Conservation (phyloP, 1,284 basidiomycete species). For the Apiotrichum sp. region DNA sequence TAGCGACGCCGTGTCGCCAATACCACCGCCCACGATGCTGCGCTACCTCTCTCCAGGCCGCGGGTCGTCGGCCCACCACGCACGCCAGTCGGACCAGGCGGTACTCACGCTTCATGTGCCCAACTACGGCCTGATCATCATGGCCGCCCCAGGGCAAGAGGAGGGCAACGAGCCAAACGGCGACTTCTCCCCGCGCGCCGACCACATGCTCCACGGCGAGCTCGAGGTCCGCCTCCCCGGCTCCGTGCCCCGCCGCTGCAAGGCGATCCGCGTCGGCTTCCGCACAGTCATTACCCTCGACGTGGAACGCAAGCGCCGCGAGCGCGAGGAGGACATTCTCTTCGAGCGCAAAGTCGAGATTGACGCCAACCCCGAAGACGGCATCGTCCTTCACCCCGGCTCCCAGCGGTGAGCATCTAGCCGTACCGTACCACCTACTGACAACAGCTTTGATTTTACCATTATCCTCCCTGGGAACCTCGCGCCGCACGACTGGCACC, state of each 20-base stretch:
- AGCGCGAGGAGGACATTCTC: conserved; percentile 12
- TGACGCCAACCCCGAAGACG: conserved; percentile 19
- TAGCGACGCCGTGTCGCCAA: too few relatives aligned
- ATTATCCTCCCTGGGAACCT: conserved; percentile 26
- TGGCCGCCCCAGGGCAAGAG: not conserved
- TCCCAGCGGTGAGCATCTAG: conserved; percentile 18
- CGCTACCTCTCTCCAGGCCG: conserved; percentile 1
- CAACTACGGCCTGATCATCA: conserved; percentile 15
- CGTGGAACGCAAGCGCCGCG: conserved; percentile 5
- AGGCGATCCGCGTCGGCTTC: conserved; percentile 15
- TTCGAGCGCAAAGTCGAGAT: conserved; percentile 22
- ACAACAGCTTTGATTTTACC: conserved; percentile 11
- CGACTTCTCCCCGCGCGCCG: conserved; percentile 6
- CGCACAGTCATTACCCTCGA: conserved; percentile 13
- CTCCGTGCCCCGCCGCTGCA: conserved; percentile 1
- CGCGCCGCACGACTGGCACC: conserved; percentile 28
- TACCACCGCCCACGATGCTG: not conserved
- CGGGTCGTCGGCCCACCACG: not conserved
- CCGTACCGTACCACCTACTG: not conserved
- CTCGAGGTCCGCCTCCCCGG: conserved; percentile 9
- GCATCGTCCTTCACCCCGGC: conserved; percentile 20
- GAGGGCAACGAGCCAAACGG: not conserved
- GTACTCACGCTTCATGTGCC: conserved; percentile 8
- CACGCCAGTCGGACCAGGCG: not conserved
- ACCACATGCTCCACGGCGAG: conserved; percentile 15